Base-by-base conservation (phyloP, 108 stramenopile species). In the Thalassiosira profunda region DNA sequence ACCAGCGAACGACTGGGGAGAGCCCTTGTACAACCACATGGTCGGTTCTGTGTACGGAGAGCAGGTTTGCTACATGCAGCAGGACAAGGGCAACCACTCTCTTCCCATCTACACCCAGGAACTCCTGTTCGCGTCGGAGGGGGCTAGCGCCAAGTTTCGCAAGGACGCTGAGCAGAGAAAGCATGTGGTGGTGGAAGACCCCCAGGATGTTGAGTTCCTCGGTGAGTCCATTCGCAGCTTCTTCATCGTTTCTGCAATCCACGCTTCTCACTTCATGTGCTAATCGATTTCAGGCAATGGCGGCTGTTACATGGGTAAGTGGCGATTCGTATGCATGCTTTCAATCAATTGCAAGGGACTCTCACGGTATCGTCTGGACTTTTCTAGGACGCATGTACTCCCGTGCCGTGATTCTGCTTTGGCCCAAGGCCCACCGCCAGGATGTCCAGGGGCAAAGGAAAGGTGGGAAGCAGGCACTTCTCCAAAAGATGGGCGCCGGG, bases 41-140 rank as follows among this genome's bases (percentile, higher is more conserved):
- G 38, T 10, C 38, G 11, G 38, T 0, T 23, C 23, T 34, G 48
- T 63, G 17, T 63, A 63, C 30, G 62, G 62, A 15, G 62, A 63
- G 45, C 62, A 63, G 29, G 26, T 34, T 15, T 45, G 25, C 3
- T 0, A 33, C 18, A 36, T 37, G 1, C 43, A 10, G 26, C 10
- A 17, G 28, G 31, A 47, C 2, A 0, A 44, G 21, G 62, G 62
- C 2, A 63, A 63, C 21, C 41, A 63, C 29, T 44, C 42, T 6
- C 40, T 63, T 43, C 62, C 62, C 45, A 63, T 63, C 45, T 63
- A 63, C 45, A 33, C 62, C 15, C 62, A 63, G 17, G 62, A 63
- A 47, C 10, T 63, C 10, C 62, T 47, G 30, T 63, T 63, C 21
- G 46, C 62, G 9, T 63, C 62, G 17, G 62, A 63, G 46, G 62